Base-by-base conservation (phyloP, 163 green algal genomes). In the Coccomyxa subellipsoidea region DNA sequence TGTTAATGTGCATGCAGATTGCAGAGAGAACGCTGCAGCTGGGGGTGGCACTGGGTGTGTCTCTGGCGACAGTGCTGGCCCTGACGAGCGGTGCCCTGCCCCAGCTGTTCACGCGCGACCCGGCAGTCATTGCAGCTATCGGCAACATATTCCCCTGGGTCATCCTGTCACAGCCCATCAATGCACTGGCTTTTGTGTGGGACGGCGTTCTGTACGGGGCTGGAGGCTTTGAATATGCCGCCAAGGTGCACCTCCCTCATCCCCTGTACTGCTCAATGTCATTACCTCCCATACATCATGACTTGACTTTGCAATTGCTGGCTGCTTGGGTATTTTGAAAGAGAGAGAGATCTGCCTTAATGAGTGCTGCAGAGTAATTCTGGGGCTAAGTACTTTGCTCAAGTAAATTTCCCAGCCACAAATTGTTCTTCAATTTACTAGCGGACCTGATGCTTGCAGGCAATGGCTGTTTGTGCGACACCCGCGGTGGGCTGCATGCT, bases 161-260 rank as follows among this genome's bases (percentile, higher is more conserved):
- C 10, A 82, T 90, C 0, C 27, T 86, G 4, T 90, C 84, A 4
- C 94, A 97, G 87, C 93, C 94, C 0, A 70, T 97, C 78, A 96
- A 92, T 38, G 88, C 93, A 0, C 76, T 95, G 10, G 94, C 94
- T 0, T 96, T 97, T 87, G 87, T 92, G 29, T 90, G 87, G 84
- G 94, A 97, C 79, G 94, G 94, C 8, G 82, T 95, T 4, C 78
- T 97, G 77, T 95, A 92, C 81, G 93, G 36, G 37, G 69, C 21
- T 18, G 72, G 72, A 47, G 38, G 70, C 5, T 59, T 79, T n/a
- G 31, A 31, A 15, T 77, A 77, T 7, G 70, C 70, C 21, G 70
- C 70, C 66, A 73, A 73, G 66, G 66, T 73, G 29, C 31, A 4
- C 7, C 69, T 2, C n/a, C 69, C 18, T 76, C n/a, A n/a, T 76